Percentiles rank a stretch among this genome's conserved stretches.
phyloP scores from a whole-genome alignment of 352 stramenopile species.

The Pythium dissimile region DNA sequence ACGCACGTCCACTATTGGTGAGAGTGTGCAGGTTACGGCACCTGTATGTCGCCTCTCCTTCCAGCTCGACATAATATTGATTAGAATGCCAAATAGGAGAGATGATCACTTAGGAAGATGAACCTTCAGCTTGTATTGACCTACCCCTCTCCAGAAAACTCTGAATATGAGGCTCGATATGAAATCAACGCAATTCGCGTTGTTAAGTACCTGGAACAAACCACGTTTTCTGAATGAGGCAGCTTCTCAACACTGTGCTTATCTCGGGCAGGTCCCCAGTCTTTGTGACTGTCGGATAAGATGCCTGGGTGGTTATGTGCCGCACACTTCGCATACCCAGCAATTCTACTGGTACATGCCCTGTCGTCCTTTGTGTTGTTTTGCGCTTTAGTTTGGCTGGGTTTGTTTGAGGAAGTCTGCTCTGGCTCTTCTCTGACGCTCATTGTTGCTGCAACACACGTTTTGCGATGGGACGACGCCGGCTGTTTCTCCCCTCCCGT shows the following conservation, averaged over 20 bases:
- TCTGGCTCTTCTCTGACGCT: slow-evolving; percentile 25
- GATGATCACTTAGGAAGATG: neutral
- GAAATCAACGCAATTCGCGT: neutral
- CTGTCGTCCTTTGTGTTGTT: neutral
- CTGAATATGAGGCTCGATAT: neutral
- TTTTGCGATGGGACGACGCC: slow-evolving; percentile 17
- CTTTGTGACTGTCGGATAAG: neutral
- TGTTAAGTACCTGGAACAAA: too few relatives aligned
- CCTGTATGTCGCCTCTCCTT: neutral
- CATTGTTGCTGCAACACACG: slow-evolving; percentile 16
- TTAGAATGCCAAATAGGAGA: neutral
- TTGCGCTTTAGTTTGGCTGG: neutral
- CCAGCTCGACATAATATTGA: neutral
- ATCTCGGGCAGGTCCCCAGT: neutral
- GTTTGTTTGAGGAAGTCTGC: slow-evolving; percentile 4
- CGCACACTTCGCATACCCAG: too few relatives aligned
- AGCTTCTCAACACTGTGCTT: neutral
- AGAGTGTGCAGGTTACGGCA: neutral
- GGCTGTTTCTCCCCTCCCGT: slow-evolving; percentile 21
- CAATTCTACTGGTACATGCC: neutral
- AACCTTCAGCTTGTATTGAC: neutral
- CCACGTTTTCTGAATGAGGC: neutral
- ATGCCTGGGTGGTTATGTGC: too few relatives aligned
- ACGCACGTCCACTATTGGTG: neutral
- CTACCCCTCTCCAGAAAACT: neutral